Evolutionary conservation across 768 basidiomycete genomes (phyloP), one percentile per base, ranked within the genome.

Genomic region (Butyriboletus loyo): DNA sequence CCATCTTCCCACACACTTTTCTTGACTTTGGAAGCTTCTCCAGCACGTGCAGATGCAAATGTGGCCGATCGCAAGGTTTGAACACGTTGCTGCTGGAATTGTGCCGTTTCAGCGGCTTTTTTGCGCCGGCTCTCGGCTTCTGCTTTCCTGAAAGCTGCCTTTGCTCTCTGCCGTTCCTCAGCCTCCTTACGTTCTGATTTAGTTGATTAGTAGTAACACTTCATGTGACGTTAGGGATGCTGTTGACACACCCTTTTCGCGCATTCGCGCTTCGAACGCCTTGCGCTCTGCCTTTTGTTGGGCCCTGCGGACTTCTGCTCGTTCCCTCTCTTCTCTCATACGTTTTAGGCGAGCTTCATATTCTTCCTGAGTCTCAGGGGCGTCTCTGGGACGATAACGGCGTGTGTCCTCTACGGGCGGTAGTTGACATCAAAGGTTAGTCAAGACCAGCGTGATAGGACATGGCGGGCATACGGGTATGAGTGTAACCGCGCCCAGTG

Each of bases 1-100:
- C 71, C 69, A 40, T 86, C 77, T 70, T 87, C 86, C 79, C 81
- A 87, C 21, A 89, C 69, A 27, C 81, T 82, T 56, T 80, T 78
- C 71, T 80, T 83, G 47, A 89, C 87, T 44, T 68, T 69, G 8
- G 68, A 76, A 17, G 67, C 60, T 32, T 87, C 73, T 11, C 80
- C 78, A 15, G 69, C 64, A 17, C 87, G 81, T 42, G 86, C 86
- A 24, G 86, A 85, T 15, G 77, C 72, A 66, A 92, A 90, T 27
- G 82, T 76, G 30, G 73, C 74, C 15, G 85, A 85, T 49, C 89
- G 81, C 40, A 73, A 71, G 27, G 61, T 67, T 61, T 91, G 89
- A 28, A 73, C 69, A 52, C 74, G 76, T 60, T 80, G 69, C 56
- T 76, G 74, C 37, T 77, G 76, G 19, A 67, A 60, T 43, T 73